Evolutionary conservation across 371 early-diverging fungal species (phyloP).

Genomic region (Mortierella sp.): DNA sequence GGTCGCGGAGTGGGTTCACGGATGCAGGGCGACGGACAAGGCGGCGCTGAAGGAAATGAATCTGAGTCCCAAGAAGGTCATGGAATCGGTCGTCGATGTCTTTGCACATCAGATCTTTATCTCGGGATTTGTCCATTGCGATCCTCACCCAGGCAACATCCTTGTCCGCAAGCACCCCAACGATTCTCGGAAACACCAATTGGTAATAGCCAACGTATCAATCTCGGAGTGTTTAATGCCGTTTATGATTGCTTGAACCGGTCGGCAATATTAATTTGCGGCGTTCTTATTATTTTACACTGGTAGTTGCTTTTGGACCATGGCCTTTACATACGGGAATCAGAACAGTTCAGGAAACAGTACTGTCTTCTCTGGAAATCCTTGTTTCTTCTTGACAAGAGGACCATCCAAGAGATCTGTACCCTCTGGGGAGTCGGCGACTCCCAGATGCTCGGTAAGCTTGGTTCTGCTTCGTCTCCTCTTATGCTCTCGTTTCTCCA

Average conservation of each 20-base stretch:
- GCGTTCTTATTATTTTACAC: neutral
- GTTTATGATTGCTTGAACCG: neutral
- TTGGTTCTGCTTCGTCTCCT: neutral
- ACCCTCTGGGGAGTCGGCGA: slow-evolving; percentile 89
- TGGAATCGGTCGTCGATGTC: slow-evolving; percentile 83
- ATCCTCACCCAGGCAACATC: slow-evolving; percentile 93
- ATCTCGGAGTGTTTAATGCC: neutral
- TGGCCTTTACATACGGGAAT: slow-evolving; percentile 89
- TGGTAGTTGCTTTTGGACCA: slow-evolving; percentile 90
- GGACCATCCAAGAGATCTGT: slow-evolving; percentile 73
- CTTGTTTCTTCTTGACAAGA: slow-evolving; percentile 80
- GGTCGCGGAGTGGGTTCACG: slow-evolving; percentile 92
- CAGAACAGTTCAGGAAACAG: slow-evolving; percentile 79
- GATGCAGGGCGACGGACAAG: slow-evolving; percentile 72
- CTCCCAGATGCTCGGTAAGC: slow-evolving; percentile 73
- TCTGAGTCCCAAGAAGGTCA: slow-evolving; percentile 66
- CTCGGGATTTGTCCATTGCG: slow-evolving; percentile 91
- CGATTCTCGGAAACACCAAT: slow-evolving; percentile 61
- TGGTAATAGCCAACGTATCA: slow-evolving; percentile 29
- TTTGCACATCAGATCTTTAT: slow-evolving; percentile 93
- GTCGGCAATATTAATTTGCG: neutral
- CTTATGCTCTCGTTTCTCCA: neutral
- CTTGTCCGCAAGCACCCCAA: slow-evolving; percentile 81
- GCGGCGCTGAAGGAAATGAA: slow-evolving; percentile 60
- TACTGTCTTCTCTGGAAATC: slow-evolving; percentile 92